These are phyloP conservation scores for Metschnikowia gruessii DNA, from an alignment of 805 yeast genomes.

Conservation along the genomic window DNA sequence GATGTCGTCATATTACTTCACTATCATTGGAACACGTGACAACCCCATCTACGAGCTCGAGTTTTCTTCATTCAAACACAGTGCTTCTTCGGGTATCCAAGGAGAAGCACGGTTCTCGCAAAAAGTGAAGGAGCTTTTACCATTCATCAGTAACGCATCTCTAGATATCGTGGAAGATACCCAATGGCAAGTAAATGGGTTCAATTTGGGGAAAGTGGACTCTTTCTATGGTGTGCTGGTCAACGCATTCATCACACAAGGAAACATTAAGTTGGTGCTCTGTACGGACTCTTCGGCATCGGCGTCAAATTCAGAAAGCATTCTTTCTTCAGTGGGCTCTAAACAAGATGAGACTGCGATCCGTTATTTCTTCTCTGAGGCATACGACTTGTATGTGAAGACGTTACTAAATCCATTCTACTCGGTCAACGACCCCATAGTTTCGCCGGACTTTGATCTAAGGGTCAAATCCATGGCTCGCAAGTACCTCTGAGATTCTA, in stretches of 20 bases:
- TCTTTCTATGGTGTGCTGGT: slow-evolving; percentile 77
- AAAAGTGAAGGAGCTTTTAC: slow-evolving; percentile 74
- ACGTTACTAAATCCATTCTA: slow-evolving; percentile 86
- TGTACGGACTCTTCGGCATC: slow-evolving; percentile 37
- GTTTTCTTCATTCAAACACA: slow-evolving; percentile 61
- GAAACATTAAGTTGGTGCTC: slow-evolving; percentile 78
- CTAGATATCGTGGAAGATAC: slow-evolving; percentile 87
- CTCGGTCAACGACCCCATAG: slow-evolving; percentile 67
- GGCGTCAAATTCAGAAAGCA: slow-evolving; percentile 23
- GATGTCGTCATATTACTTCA: slow-evolving; percentile 78
- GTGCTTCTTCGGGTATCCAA: slow-evolving; percentile 21
- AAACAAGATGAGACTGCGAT: slow-evolving; percentile 64
- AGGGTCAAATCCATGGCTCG: slow-evolving; percentile 69
- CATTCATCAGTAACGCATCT: slow-evolving; percentile 85
- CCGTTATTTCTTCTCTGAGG: slow-evolving; percentile 77
- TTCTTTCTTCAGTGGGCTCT: slow-evolving; percentile 7
- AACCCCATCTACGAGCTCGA: slow-evolving; percentile 86
- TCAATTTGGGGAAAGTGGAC: slow-evolving; percentile 77
- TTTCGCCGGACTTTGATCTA: slow-evolving; percentile 70
- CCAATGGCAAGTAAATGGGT: slow-evolving; percentile 69
- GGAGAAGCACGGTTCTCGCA: slow-evolving; percentile 64
- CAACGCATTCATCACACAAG: slow-evolving; percentile 86
- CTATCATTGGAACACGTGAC: slow-evolving; percentile 84
- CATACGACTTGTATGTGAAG: slow-evolving; percentile 85
- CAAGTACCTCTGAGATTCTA: slow-evolving; percentile 55